Evolutionary conservation across 1,284 basidiomycete species (phyloP).

Genomic region (Boletellus deceptivus): DNA sequence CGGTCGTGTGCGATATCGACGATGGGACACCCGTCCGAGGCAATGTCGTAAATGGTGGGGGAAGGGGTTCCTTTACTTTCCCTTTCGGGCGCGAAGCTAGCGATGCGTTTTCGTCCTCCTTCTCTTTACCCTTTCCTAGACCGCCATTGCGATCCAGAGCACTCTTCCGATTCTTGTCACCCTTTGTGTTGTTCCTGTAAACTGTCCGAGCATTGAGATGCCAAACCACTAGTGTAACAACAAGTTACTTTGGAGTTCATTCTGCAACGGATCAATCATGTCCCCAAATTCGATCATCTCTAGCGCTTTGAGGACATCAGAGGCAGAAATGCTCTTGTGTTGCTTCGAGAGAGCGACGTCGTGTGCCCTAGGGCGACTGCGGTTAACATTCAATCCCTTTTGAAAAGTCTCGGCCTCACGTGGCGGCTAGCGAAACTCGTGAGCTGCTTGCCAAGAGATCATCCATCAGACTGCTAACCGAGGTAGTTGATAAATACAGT

Average conservation of each 20-base stretch:
- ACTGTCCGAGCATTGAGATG: conserved; percentile 36
- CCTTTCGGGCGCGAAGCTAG: conserved; percentile 32
- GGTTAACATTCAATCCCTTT: conserved; percentile 9
- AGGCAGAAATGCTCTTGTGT: conserved; percentile 85
- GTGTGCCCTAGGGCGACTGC: conserved; percentile 59
- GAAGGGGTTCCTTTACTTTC: conserved; percentile 36
- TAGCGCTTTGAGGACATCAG: conserved; percentile 85
- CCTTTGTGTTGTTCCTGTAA: conserved; percentile 57
- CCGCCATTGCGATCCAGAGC: conserved; percentile 24
- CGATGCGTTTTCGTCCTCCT: conserved; percentile 25
- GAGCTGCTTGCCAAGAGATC: not conserved
- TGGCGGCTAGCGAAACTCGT: conserved; percentile 51
- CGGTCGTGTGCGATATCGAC: conserved; percentile 21
- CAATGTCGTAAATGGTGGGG: conserved; percentile 31
- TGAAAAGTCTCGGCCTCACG: conserved; percentile 42
- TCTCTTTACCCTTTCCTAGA: conserved; percentile 32
- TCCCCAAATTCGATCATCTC: conserved; percentile 80
- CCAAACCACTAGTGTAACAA: conserved; percentile 16
- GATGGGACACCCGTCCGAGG: conserved; percentile 22
- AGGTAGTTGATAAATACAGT: conserved; percentile 92
- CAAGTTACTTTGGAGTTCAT: conserved; percentile 64
- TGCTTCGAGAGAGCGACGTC: conserved; percentile 82
- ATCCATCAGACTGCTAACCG: conserved; percentile 48
- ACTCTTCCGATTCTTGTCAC: conserved; percentile 50
- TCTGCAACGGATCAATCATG: conserved; percentile 64